Evolutionary conservation across 2,329 filamentous ascomycete species (phyloP).

Genomic region (Microdochium bolleyi): DNA sequence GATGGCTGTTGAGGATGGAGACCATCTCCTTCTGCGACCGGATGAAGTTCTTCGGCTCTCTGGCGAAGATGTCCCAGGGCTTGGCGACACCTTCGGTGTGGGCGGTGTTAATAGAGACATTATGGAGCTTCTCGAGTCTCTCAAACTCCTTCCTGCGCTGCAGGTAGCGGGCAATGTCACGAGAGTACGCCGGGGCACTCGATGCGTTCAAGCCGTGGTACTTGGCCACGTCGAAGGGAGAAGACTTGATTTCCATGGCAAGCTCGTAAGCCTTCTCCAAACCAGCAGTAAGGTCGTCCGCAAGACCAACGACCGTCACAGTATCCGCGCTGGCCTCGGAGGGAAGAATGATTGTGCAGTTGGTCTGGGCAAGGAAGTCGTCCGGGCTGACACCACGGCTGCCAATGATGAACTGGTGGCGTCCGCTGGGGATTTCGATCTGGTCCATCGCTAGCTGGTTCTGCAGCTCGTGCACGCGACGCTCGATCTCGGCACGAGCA

Average conservation of each 20-base stretch:
- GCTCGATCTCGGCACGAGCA: slow-evolving; percentile 73
- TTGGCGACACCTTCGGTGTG: slow-evolving; percentile 60
- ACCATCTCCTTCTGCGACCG: slow-evolving; percentile 69
- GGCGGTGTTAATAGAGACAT: slow-evolving; percentile 82
- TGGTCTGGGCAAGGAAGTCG: slow-evolving; percentile 84
- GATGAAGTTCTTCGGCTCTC: slow-evolving; percentile 75
- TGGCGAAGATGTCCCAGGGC: slow-evolving; percentile 82
- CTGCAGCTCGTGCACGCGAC: slow-evolving; percentile 66
- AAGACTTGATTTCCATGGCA: slow-evolving; percentile 78
- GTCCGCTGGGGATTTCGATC: slow-evolving; percentile 72
- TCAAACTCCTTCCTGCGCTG: slow-evolving; percentile 74
- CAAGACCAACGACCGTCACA: slow-evolving; percentile 76
- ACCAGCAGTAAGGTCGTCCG: slow-evolving; percentile 64
- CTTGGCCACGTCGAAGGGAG: slow-evolving; percentile 72
- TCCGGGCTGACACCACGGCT: slow-evolving; percentile 72
- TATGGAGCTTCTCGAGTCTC: slow-evolving; percentile 70
- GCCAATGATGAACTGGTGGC: slow-evolving; percentile 93
- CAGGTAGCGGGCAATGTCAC: slow-evolving; percentile 81
- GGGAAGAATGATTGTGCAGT: slow-evolving; percentile 80
- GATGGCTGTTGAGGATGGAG: slow-evolving; percentile 64
- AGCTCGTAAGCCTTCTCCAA: slow-evolving; percentile 82
- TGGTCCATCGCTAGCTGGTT: slow-evolving; percentile 71
- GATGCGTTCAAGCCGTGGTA: slow-evolving; percentile 68
- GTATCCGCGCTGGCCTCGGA: slow-evolving; percentile 71
- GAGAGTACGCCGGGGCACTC: slow-evolving; percentile 71